Evolutionary conservation across 1,139 yeast species (phyloP), one percentile per base, ranked within the genome.

Genomic region (Suhomyces maxii): DNA sequence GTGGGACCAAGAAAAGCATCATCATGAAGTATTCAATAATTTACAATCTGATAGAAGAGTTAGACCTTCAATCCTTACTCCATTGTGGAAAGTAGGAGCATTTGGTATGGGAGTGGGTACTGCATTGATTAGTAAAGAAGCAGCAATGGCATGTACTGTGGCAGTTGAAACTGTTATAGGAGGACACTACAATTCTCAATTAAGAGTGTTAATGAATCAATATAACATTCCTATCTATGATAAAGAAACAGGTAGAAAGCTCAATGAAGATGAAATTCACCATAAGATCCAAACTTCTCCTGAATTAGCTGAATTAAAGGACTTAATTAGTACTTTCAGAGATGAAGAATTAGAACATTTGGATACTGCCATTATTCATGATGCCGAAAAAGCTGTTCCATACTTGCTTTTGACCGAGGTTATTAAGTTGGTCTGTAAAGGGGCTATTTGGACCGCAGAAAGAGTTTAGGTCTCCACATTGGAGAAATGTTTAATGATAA

Each of bases 81-180:
- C 99, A 4, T 60, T 89, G 2, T 93, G 99, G 99, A 89, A 88
- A 62, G 69, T 81, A 0, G 98, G 97, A 2, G 98, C 99, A 0
- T 76, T 86, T 46, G 84, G 85, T 0, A 75, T 93, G 69, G 99
- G 99, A 2, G 82, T 82, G 1, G 86, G 85, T 0, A 93, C 99
- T 0, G 98, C 97, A 0, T 59, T 87, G 44, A 69, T 91, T 53
- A 87, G 97, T 26, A 89, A 89, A 59, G 97, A 93, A 63, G 97
- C 97, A 1, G 99, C 99, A 2, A 93, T 93, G 99, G 99, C 99
- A 0, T 95, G 99, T 62, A 93, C 99, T 0, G 98, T 91, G 50
- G 99, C 99, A 0, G 99, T 93, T 0, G 99, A 93, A 67, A 95
- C 99, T 0, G 98, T 95, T 2, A 95, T 93, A 65, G 99, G 99